These are phyloP conservation scores for Colletotrichum horii DNA, from an alignment of 2,329 filamentous ascomycete genomes.

Conservation along the genomic window DNA sequence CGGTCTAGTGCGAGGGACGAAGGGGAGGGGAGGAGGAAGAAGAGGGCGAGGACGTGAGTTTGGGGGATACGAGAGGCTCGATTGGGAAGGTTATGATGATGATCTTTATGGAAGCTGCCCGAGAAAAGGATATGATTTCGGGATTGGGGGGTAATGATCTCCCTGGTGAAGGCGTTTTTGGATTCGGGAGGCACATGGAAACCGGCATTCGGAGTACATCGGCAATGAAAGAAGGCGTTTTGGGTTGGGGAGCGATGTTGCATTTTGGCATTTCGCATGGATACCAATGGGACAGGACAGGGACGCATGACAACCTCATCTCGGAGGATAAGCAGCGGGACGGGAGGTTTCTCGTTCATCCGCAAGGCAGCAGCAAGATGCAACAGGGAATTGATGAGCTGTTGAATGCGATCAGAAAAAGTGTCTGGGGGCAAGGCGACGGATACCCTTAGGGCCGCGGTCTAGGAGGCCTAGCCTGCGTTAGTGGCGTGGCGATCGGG, in stretches of 20 bases:
- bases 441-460: background rate
- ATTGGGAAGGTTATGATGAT: background rate
- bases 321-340: background rate
- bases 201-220: background rate
- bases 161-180: constrained; percentile 14
- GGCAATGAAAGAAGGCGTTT: background rate
- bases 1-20: background rate
- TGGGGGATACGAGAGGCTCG: background rate
- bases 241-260: background rate
- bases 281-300: background rate
- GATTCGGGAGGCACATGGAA: background rate
- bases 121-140: background rate
- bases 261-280: background rate
- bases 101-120: background rate
- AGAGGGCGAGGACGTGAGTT: constrained; percentile 13
- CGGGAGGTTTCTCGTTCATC: background rate
- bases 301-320: background rate
- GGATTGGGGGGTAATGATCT: too few relatives aligned
- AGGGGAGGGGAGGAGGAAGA: background rate
- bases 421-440: background rate
- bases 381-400: background rate
- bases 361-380: background rate
- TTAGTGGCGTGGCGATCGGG: constrained; percentile 19
- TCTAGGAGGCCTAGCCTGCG: background rate
- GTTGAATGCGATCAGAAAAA: background rate